phyloP scores from a whole-genome alignment of 257 asterid species.

The Eucommia ulmoides region DNA sequence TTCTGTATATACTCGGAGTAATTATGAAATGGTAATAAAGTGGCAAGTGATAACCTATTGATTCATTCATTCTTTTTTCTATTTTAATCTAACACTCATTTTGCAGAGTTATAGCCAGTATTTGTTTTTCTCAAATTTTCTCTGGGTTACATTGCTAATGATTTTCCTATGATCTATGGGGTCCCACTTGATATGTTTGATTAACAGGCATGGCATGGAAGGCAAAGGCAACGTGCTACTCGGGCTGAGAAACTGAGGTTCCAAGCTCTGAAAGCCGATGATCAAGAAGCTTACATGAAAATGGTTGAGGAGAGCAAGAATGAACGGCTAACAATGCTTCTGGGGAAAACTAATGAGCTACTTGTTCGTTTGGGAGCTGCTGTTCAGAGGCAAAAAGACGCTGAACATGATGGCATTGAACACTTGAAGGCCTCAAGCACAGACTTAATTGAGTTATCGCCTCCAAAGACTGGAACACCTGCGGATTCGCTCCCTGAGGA shows the following conservation, averaged over 20 bases:
- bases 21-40: too few species aligned
- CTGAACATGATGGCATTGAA: constrained; percentile 63
- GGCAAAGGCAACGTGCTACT: constrained; percentile 94
- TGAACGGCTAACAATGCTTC: constrained; percentile 90
- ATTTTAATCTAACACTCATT: background rate
- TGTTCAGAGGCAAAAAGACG: constrained; percentile 97
- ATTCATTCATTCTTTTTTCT: background rate
- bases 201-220: constrained; percentile 94
- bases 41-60: too few species aligned
- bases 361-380: constrained; percentile 95
- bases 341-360: constrained; percentile 90
- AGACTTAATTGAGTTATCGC: constrained; percentile 44
- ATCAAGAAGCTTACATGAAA: constrained; percentile 99
- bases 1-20: too few species aligned
- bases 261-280: constrained; percentile 97
- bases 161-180: too few species aligned
- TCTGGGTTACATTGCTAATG: too few species aligned
- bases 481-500: constrained; percentile 65
- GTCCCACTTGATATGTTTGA: background rate
- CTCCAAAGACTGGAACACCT: constrained; percentile 57
- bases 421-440: constrained; percentile 45
- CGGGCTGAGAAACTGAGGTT: constrained; percentile 91
- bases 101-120: background rate
- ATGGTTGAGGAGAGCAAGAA: constrained; percentile 99
- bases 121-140: too few species aligned